Evolutionary conservation across 2,329 filamentous ascomycete genomes (phyloP), one percentile per base, ranked within the genome.

Genomic region (Beauveria pseudobassiana): DNA sequence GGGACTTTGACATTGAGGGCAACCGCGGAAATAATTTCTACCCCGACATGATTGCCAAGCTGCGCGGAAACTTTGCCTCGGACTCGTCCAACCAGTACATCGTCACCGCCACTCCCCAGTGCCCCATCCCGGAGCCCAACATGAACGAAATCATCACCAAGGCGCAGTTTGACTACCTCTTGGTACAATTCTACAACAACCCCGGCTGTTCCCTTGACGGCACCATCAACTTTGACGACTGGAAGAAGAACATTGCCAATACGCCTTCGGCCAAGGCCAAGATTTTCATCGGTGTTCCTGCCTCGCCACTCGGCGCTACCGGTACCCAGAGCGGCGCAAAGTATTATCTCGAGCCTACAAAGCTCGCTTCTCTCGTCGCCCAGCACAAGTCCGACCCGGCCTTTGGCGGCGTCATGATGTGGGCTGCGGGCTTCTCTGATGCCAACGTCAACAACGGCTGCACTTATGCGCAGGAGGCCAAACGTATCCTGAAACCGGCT

Each of bases 161-260:
- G 20, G 69, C 73, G 45, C 63, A 67, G 45, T 79, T 78, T 62
- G 77, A 79, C 63, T 69, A 71, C 51, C 66, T 79, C 14, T 77
- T 71, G 64, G 69, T 78, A 14, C 76, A 79, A 65, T 78, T 78
- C 69, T 79, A 79, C 69, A 79, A 79, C 68, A 79, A 79, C 64
- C 69, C 70, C 0, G 67, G 64, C 28, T 77, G 76, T 63, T 69
- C 73, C 20, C 74, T 73, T 20, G 69, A 72, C n/a, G 65, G 66
- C 2, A 67, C 67, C 28, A 72, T 75, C 67, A 76, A 73, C 40
- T 76, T 71, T 65, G 66, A 72, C 46, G 64, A 65, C 50, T 76
- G 74, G 74, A 68, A 65, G 52, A 54, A 45, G 0, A 70, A 67
- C 48, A 52, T 75, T 51, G 38, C 57, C 1, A 70, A 68, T 5